phyloP scores from a whole-genome alignment of 331 rosid species.

The Quercus lobata region DNA sequence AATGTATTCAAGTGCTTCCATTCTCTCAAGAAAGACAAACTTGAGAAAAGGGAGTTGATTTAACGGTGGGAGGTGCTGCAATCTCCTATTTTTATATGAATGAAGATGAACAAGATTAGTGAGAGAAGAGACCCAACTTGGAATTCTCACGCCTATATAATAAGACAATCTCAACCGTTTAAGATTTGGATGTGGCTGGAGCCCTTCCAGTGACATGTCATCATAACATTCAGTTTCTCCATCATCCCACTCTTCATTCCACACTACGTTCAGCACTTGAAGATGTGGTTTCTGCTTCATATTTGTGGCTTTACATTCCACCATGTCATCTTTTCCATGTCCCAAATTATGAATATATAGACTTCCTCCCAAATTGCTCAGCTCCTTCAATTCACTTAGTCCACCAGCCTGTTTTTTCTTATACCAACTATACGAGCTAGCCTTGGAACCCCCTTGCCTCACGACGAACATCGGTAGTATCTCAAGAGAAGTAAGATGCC shows the following conservation, averaged over 20 bases:
- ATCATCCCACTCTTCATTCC: background rate
- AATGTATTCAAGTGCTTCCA: conserved; percentile 15
- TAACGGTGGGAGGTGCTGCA: no score
- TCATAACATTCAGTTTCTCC: background rate
- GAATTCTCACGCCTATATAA: no score
- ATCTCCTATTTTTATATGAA: no score
- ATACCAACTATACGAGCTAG: fast-evolving
- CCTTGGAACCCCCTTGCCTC: no score
- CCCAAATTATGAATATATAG: conserved; percentile 17
- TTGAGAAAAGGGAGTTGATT: no score
- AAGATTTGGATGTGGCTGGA: no score
- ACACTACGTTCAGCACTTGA: background rate
- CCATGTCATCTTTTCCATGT: background rate
- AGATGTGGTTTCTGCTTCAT: conserved; percentile 2
- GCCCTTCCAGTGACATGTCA: no score
- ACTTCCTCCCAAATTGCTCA: background rate
- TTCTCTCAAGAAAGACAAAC: fast-evolving
- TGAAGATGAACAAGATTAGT: no score
- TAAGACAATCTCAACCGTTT: fast-evolving
- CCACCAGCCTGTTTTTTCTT: background rate
- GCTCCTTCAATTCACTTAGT: background rate
- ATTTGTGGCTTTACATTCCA: background rate
- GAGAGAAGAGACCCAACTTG: no score
- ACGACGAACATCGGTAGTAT: conserved; percentile 6
- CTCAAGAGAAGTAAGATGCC: no score